phyloP scores from a whole-genome alignment of 2,329 filamentous ascomycete species.

The Blumeriella jaapii region DNA sequence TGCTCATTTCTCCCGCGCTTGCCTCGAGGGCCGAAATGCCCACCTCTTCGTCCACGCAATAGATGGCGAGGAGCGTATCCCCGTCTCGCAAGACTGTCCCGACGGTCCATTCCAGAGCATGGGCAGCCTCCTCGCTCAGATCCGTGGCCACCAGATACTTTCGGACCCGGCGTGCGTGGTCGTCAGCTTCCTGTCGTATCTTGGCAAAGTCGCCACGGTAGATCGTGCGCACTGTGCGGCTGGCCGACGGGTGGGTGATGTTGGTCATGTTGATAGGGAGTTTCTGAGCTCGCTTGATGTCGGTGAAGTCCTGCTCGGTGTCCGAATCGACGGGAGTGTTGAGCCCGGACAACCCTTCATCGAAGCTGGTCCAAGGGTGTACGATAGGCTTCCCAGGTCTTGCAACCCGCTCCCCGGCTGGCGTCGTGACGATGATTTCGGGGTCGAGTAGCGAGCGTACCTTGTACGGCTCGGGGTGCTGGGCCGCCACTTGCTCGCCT shows the following conservation, averaged over 20 bases:
- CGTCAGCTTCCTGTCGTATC: conserved; percentile 66
- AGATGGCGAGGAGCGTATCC: conserved; percentile 86
- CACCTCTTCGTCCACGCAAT: conserved; percentile 83
- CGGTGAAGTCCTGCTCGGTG: conserved; percentile 70
- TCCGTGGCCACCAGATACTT: conserved; percentile 96
- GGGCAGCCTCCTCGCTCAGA: conserved; percentile 84
- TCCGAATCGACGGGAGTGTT: conserved; percentile 64
- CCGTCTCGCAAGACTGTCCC: conserved; percentile 89
- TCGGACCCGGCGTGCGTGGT: conserved; percentile 65
- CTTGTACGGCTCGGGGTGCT: conserved; percentile 21
- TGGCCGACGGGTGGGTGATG: conserved; percentile 60
- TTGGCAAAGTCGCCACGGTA: conserved; percentile 75
- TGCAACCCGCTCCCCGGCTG: conserved; percentile 43
- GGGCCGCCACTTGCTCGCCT: conserved; percentile 13
- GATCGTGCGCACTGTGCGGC: conserved; percentile 79
- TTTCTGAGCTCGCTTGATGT: conserved; percentile 80
- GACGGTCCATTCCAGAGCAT: conserved; percentile 95
- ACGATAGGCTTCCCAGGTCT: conserved; percentile 46
- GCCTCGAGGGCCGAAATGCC: conserved; percentile 35
- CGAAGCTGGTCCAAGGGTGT: conserved; percentile 78
- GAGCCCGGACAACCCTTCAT: conserved; percentile 39
- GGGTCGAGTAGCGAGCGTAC: conserved; percentile 38
- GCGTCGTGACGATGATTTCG: conserved; percentile 51
- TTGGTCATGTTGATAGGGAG: conserved; percentile 74
- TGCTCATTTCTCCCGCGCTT: conserved; percentile 52